Conservation (phyloP, 129 eudicot species). For the Pulicaria dysenterica region DNA sequence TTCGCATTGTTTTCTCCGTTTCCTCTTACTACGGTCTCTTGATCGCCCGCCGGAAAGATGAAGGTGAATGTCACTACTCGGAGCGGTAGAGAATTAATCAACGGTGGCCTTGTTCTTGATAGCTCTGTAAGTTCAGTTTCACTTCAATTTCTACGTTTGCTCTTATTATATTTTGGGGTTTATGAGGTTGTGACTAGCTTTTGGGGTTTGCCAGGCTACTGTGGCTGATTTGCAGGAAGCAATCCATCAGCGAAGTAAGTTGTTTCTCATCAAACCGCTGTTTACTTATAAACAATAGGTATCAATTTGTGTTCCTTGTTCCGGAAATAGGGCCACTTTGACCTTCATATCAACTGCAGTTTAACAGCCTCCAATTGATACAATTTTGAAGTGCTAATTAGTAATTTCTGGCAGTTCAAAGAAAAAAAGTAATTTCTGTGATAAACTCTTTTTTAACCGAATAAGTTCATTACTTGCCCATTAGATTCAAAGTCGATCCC, state of each 20-base stretch:
- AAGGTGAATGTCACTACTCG: constrained; percentile 82
- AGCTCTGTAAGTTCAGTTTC: constrained; percentile 58
- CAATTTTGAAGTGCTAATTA: too few relatives aligned
- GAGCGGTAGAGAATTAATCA: constrained; percentile 78
- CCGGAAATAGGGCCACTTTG: not conserved
- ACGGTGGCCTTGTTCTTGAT: constrained; percentile 80
- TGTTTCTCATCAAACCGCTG: not conserved
- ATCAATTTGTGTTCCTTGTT: not conserved
- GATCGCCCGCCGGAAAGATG: constrained; percentile 47
- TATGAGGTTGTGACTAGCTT: constrained; percentile 17
- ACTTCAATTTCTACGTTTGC: not conserved
- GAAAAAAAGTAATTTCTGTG: not conserved
- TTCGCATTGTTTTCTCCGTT: constrained; percentile 29
- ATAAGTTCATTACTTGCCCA: not conserved
- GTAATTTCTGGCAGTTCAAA: too few relatives aligned
- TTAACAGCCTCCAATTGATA: not conserved
- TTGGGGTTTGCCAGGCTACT: constrained; percentile 60
- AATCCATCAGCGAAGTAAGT: constrained; percentile 80
- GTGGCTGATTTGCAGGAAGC: constrained; percentile 99
- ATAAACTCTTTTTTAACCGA: not conserved
- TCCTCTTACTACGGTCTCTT: not conserved
- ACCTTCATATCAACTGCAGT: constrained; percentile 4
- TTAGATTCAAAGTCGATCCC: not conserved
- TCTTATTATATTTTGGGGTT: constrained; percentile 11
- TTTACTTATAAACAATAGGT: not conserved